phyloP scores from a whole-genome alignment of 352 stramenopile species.

The Thraustochytrium striatum region DNA sequence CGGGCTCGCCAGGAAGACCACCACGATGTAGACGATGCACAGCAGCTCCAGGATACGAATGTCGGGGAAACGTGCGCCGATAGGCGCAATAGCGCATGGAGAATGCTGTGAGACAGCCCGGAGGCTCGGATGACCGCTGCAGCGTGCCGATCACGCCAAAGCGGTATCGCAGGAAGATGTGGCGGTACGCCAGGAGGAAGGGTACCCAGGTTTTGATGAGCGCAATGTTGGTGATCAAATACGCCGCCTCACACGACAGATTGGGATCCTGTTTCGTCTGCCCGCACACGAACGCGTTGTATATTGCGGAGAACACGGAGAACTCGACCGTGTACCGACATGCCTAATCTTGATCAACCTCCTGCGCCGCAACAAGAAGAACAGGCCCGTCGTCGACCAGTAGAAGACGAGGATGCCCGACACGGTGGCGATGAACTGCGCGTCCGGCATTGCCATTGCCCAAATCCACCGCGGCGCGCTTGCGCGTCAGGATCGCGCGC shows the following conservation, averaged over 20 bases:
- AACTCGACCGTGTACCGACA: neutral
- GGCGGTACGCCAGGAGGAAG: neutral
- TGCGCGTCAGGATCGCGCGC: no score
- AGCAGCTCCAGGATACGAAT: neutral
- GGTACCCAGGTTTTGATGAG: neutral
- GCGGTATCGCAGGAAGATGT: neutral
- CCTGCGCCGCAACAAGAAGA: neutral
- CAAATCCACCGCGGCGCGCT: no score
- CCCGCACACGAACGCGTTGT: neutral
- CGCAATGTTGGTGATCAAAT: neutral
- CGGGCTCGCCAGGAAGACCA: no score
- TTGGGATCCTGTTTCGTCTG: neutral
- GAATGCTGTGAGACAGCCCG: neutral
- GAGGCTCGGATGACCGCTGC: neutral
- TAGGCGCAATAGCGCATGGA: neutral
- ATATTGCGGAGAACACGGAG: neutral
- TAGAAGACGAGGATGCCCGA: no score
- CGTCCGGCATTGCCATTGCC: no score
- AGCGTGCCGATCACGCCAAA: neutral
- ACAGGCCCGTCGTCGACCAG: no score
- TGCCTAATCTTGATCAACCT: neutral
- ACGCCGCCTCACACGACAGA: neutral
- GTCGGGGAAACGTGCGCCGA: neutral
- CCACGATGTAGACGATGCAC: neutral
- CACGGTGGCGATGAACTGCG: no score